Evolutionary conservation across 148 eudicot species (phyloP), one percentile per base, ranked within the genome.

Genomic region (Camellia lanceoleosa): DNA sequence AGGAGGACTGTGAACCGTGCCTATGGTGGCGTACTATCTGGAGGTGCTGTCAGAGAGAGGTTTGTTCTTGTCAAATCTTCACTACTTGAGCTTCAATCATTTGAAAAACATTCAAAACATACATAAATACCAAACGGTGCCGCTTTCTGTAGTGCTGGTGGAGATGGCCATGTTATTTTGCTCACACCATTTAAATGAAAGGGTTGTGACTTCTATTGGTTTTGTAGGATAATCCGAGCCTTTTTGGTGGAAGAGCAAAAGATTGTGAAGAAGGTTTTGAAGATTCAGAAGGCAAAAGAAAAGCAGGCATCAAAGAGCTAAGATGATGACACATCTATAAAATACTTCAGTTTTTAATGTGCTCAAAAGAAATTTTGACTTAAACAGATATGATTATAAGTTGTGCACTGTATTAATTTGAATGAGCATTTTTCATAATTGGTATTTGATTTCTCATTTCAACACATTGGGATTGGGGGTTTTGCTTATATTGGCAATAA

Each of bases 251-350:
- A 89, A 82, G 91, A 89, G 75, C 89, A 89, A 68, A 89, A 89
- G 88, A 89, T 89, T 71, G 89, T 89, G 82, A 89, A 89, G 89
- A 89, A 89, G 88, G 91, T 87, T 71, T 72, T 89, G 89, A 89
- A 89, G 91, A 87, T 89, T 75, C 89, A 87, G 80, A 89, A 89
- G 84, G 41, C 87, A 2, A 89, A 89, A 79, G 91, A 89, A 72
- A 87, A 87, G 84, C 82, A 79, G 52, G 80, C 91, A 23, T 62
- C 82, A 46, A 87, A 82, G 84, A 76, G 78, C 54, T 87, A 82
- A 82, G 80, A 63, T 66, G 80, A 63, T 66, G 46, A 51, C 65
- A 59, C 12, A 16, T 60, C 68, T 20, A 8, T 44, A 10, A 73
- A 67, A 61, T n/a, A 67, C 58, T 30, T 30, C 54, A 42, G 61